Base-by-base conservation (phyloP, 192 early-diverging fungal genomes). In the Paraglomus brasilianum region DNA sequence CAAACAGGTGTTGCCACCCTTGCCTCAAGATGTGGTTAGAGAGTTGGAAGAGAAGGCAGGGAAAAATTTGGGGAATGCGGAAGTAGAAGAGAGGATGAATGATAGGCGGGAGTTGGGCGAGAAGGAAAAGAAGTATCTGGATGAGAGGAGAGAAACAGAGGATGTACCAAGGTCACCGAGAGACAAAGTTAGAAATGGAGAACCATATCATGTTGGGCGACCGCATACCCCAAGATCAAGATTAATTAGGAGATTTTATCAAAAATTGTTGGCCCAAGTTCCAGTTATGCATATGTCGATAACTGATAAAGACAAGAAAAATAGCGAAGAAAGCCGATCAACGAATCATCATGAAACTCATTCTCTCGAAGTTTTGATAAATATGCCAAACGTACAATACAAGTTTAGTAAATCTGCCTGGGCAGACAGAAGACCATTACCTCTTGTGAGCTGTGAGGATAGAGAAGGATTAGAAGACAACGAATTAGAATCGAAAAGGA, bases 231-330 rank as follows among this genome's bases (percentile, higher is more conserved):
- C 63, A 2, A 66, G 63, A 50, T 36, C 46, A 22, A 44, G 63
- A 13, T 66, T 66, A 50, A 66, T 66, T 50, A 44, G 63, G 11
- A 48, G 63, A 39, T 39, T 66, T 30, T 66, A 50, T 49, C 63
- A 66, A 39, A 66, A 48, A 39, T 10, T 66, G 15, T 49, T 66
- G 30, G 11, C 24, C 14, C 9, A 66, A n/a, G 50, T 66, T 21
- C 63, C 63, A 8, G 36, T 66, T 14, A 15, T 48, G 17, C 11
- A 13, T 48, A n/a, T 66, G 47, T 17, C 47, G 42, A 24, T 39
- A 49, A n/a, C 22, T 15, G 8, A 45, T 15, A 17, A 48, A 6
- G 4, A 38, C 58, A 3, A 30, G 30, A 30, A 30, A 30, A 3
- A 30, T 30, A 30, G 3, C 3, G 30, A 2, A 30, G 30, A 30